Evolutionary conservation across 2,329 filamentous ascomycete species (phyloP).

Genomic region (Hymenoscyphus infarciens): DNA sequence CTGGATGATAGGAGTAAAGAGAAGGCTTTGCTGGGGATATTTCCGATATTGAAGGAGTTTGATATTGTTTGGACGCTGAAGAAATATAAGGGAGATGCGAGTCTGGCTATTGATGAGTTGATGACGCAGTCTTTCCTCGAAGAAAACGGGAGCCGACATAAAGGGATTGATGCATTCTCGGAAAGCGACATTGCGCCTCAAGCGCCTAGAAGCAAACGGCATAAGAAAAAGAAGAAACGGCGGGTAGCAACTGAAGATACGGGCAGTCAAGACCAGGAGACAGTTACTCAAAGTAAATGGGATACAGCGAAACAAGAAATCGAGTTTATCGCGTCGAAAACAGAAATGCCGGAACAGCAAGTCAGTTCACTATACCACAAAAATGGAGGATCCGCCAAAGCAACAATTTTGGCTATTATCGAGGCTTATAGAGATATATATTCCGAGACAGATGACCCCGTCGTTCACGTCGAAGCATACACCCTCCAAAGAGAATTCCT

Average conservation of each 20-base stretch:
- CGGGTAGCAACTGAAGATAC: constrained; percentile 14
- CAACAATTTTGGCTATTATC: constrained; percentile 51
- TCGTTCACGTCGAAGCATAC: constrained; percentile 46
- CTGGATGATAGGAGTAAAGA: constrained; percentile 61
- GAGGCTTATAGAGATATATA: constrained; percentile 28
- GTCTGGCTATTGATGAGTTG: constrained; percentile 72
- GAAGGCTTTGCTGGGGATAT: constrained; percentile 62
- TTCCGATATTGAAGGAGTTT: constrained; percentile 62
- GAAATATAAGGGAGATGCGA: constrained; percentile 64
- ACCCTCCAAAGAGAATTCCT: constrained; percentile 54
- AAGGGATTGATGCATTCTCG: constrained; percentile 81
- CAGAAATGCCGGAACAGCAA: constrained; percentile 43
- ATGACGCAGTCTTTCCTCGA: constrained; percentile 77
- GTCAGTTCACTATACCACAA: constrained; percentile 59
- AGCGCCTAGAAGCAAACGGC: constrained; percentile 40
- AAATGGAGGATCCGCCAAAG: constrained; percentile 51
- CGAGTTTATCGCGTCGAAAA: constrained; percentile 55
- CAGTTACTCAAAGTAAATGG: constrained; percentile 50
- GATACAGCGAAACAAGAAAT: constrained; percentile 53
- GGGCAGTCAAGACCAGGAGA: neutral
- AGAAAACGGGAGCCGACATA: constrained; percentile 58
- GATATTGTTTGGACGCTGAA: constrained; percentile 65
- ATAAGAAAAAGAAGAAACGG: constrained; percentile 31
- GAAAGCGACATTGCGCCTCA: constrained; percentile 43
- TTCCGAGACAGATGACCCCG: constrained; percentile 42